Base-by-base conservation (phyloP, 768 basidiomycete genomes). In the Naematelia aurantialba region DNA sequence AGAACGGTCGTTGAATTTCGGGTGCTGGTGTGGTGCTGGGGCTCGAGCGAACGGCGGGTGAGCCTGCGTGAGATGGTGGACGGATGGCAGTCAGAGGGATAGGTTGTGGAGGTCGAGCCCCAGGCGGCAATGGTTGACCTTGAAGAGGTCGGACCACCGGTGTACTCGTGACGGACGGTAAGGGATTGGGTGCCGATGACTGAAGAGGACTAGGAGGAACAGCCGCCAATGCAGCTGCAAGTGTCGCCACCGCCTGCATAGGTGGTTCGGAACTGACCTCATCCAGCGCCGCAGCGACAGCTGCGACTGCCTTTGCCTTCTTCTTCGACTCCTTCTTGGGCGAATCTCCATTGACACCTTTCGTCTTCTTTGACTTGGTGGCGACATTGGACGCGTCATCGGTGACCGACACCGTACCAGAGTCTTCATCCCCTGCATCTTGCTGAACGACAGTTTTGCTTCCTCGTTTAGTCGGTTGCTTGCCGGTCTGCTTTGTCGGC, bases 1-100 rank as follows among this genome's bases (percentile, higher is more conserved):
- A 61, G 67, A 73, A 56, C 3, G 66, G 58, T 26, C 59, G n/a
- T 22, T 57, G 60, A 8, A 69, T 71, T 39, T 68, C 44, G 81
- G 69, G 65, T 34, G 66, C 50, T 10, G 56, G 50, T 2, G 58
- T 49, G 19, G 51, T 46, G 24, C 55, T 47, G 14, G 51, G 45
- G 22, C 55, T 46, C 17, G 59, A 27, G 39, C 51, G 34, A 22
- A 30, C 39, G 49, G 60, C 17, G n/a, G 48, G 45, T n/a, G 29
- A 22, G 51, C 29, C 22, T 45, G 54, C 17, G 55, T 44, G 29
- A 45, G 55, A 42, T 53, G 63, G 50, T 5, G 51, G 50, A 45
- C 47, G 26, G 27, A 26, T 31, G 4, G 52, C 25, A 31, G 25
- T 19, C 17, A 30, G 30, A 21, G 56, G 48, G n/a, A 47, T 52